Evolutionary conservation across 2,329 filamentous ascomycete genomes (phyloP).

Genomic region (Pseudogymnoascus sp.): DNA sequence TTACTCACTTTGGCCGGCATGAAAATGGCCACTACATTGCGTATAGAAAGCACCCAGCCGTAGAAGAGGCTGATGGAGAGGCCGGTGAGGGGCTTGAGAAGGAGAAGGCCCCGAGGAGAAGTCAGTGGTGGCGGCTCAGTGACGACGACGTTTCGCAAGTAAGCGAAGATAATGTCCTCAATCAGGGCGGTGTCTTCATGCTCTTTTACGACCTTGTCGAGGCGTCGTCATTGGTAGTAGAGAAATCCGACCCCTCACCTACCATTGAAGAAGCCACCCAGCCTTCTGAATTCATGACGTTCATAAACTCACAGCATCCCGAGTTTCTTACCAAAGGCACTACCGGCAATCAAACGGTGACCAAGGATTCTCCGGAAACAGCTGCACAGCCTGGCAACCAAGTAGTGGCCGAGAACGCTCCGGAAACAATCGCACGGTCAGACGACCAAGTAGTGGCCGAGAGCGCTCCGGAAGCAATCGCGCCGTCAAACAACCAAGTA

Average conservation of each 20-base stretch:
- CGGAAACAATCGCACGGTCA: background rate
- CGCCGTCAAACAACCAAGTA: background rate
- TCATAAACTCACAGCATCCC: background rate
- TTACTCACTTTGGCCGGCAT: slow-evolving; percentile 84
- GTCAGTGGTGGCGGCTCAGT: slow-evolving; percentile 82
- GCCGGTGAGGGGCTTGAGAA: slow-evolving; percentile 25
- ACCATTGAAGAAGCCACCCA: background rate
- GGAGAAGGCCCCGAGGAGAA: slow-evolving; percentile 16
- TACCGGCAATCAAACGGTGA: background rate
- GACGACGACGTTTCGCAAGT: slow-evolving; percentile 76
- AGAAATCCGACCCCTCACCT: background rate
- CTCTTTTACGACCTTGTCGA: slow-evolving; percentile 83
- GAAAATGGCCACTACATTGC: slow-evolving; percentile 96
- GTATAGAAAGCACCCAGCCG: slow-evolving; percentile 61
- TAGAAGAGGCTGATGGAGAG: slow-evolving; percentile 17
- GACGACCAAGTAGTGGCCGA: background rate
- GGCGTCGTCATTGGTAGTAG: slow-evolving; percentile 19
- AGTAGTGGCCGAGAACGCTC: background rate
- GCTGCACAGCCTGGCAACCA: background rate
- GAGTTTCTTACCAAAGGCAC: background rate
- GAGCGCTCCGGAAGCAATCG: background rate
- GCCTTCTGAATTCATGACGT: background rate
- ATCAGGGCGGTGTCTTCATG: slow-evolving; percentile 84
- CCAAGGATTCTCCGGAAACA: background rate
- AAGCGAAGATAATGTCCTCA: slow-evolving; percentile 64